Evolutionary conservation across 352 stramenopile genomes (phyloP), one percentile per base, ranked within the genome.

Genomic region (Blastocystis sp.): DNA sequence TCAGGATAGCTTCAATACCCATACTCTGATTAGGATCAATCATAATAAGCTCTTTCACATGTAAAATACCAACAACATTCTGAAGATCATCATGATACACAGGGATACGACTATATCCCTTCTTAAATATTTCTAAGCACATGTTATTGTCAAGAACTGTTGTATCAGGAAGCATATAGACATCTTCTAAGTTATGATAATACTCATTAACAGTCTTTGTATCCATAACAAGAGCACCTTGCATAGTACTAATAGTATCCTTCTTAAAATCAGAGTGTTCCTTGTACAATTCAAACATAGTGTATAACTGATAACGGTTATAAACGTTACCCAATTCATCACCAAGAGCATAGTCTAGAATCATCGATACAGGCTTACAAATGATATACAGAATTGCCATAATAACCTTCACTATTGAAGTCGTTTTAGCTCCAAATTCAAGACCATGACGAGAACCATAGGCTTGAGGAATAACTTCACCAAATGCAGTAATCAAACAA

Each of bases 41-140:
- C 65, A 98, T 97, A 80, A 99, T 97, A 14, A 98, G 92, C 88
- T 99, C 96, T 88, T 99, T 99, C 63, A 97, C 94, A 89, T 98
- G 94, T 32, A 99, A 92, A n/a, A 97, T 91, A 21, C 96, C 95
- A 65, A 98, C 92, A 51, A 98, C 93, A 89, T 95, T 93, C 43
- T 91, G 78, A 56, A 90, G 92, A 39, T 89, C 87, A 24, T 91
- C 91, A 42, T 93, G 65, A 88, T 89, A 91, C 1, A 99, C 92
- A 14, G 96, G 95, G 78, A 99, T 96, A 54, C 96, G 92, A 54
- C 91, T 96, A 91, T 96, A 98, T 12, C 96, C 95, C 51, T 92
- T 94, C 75, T 95, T 94, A 89, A 98, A 97, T 57, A 99, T 97
- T 46, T 94, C 94, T 49, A 94, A 92, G 58, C 98, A 95, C 27